phyloP scores from a whole-genome alignment of 768 basidiomycete genomes.

The Lentinula detonsa region DNA sequence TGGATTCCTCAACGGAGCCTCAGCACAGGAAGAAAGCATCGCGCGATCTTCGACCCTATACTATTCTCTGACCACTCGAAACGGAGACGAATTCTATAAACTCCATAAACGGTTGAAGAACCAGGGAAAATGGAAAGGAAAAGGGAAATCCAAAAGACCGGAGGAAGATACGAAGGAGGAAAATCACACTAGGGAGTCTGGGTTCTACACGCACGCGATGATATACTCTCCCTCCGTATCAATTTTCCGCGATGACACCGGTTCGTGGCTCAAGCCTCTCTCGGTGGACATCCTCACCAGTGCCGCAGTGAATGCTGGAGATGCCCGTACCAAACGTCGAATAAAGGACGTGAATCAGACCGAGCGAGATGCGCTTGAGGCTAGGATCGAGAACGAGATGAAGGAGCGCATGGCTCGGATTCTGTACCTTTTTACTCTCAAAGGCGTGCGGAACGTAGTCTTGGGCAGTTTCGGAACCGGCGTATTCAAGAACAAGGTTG shows the following conservation, averaged over 20 bases:
- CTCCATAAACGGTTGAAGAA: conserved; percentile 35
- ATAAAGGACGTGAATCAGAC: conserved; percentile 5
- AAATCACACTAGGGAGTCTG: conserved; percentile 18
- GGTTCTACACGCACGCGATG: conserved; percentile 77
- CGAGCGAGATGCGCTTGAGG: conserved; percentile 15
- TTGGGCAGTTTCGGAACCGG: conserved; percentile 78
- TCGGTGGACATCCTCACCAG: conserved; percentile 63
- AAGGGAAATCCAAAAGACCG: neutral
- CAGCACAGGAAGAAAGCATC: conserved; percentile 78
- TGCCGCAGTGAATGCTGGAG: conserved; percentile 68
- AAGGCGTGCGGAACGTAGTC: conserved; percentile 53
- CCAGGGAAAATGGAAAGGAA: neutral
- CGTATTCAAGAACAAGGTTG: conserved; percentile 63
- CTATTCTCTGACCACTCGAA: conserved; percentile 48
- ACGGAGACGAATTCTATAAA: conserved; percentile 55
- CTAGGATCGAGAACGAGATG: conserved; percentile 50
- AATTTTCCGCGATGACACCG: conserved; percentile 59
- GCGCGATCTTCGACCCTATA: conserved; percentile 73
- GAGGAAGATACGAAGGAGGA: neutral
- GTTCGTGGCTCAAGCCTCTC: conserved; percentile 49
- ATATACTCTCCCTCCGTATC: conserved; percentile 62
- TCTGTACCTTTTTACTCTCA: conserved; percentile 56
- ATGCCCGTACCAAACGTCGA: conserved; percentile 23
- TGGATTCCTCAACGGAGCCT: conserved; percentile 66
- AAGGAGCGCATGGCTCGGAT: conserved; percentile 67